Base-by-base conservation (phyloP, 1,284 basidiomycete genomes). In the Leccinum holopus region DNA sequence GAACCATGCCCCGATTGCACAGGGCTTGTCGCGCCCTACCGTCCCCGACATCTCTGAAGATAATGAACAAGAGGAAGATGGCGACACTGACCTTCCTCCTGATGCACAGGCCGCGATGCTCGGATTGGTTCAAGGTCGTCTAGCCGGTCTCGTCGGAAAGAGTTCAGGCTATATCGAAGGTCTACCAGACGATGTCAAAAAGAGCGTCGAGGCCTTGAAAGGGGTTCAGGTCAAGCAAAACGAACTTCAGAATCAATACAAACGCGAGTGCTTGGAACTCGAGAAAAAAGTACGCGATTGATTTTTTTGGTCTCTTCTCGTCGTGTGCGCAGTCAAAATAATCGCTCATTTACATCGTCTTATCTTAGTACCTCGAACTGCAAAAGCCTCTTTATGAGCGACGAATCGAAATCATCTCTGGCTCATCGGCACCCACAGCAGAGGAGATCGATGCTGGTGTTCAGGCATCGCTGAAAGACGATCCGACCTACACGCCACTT, bases 231-330 rank as follows among this genome's bases (percentile, higher is more conserved):
- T 88, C 68, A 91, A 96, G 81, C 95, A 98, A 79, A 88, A 88
- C 71, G 92, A 95, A 76, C 86, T 98, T 62, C 94, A 98, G 78
- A 91, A 92, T 73, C 87, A 96, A 82, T 97, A 97, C 86, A 98
- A 98, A 80, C 87, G 90, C 74, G 97, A 98, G 79, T 94, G 95
- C 73, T 84, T 98, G 63, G 95, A 97, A 79, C 85, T 99, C 62
- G 96, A 99, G 84, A 95, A 96, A 83, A 97, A 97, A 84, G 93
- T 93, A 68, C 57, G 84, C 16, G 14, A 62, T 63, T 16, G 6
- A 14, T 25, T 16, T 69, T 47, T 35, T 39, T 58, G 1, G 14
- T 39, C n/a, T 44, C 5, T 6, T 21, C 35, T 52, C 28, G 21
- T 33, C 61, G 49, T 59, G 12, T 56, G 16, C 28, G 54, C 56